These are phyloP conservation scores for Phytopythium oedochilum DNA, from an alignment of 352 stramenopile species.

Conservation along the genomic window DNA sequence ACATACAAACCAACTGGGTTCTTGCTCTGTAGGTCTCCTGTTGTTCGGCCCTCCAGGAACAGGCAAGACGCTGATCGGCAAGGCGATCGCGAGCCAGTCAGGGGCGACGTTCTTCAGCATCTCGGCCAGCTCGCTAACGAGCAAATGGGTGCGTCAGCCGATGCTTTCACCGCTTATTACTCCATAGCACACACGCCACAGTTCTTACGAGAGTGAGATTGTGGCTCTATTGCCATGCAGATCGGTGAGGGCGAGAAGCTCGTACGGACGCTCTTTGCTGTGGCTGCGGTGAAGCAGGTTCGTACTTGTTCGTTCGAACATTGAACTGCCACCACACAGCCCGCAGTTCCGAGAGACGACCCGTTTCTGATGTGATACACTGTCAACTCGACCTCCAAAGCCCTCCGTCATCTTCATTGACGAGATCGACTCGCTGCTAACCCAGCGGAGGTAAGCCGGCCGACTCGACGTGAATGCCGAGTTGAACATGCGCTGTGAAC, in stretches of 20 bases:
- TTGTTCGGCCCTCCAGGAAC: slow-evolving; percentile 95
- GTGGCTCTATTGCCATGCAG: slow-evolving; percentile 18
- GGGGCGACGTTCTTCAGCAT: slow-evolving; percentile 99
- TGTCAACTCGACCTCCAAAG: slow-evolving; percentile 36
- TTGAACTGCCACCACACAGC: too few species aligned
- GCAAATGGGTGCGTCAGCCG: slow-evolving; percentile 91
- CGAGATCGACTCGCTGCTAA: slow-evolving; percentile 99
- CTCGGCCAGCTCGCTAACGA: slow-evolving; percentile 97
- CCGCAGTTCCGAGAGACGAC: too few species aligned
- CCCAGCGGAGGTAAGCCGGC: slow-evolving; percentile 80
- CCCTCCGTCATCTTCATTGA: slow-evolving; percentile 99
- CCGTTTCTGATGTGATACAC: too few species aligned
- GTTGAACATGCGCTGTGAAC: too few species aligned
- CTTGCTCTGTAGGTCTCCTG: slow-evolving; percentile 72
- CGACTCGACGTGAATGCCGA: too few species aligned
- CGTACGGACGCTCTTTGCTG: slow-evolving; percentile 95
- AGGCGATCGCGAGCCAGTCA: slow-evolving; percentile 98
- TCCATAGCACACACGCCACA: too few species aligned
- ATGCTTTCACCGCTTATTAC: background rate
- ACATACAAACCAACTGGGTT: too few species aligned
- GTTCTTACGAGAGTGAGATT: too few species aligned
- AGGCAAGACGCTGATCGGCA: slow-evolving; percentile 98
- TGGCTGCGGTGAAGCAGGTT: slow-evolving; percentile 90
- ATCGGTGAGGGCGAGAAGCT: slow-evolving; percentile 99
- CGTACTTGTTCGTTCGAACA: too few species aligned